Conservation (phyloP, 2,329 filamentous ascomycete species). For the Pseudogymnoascus sp. region DNA sequence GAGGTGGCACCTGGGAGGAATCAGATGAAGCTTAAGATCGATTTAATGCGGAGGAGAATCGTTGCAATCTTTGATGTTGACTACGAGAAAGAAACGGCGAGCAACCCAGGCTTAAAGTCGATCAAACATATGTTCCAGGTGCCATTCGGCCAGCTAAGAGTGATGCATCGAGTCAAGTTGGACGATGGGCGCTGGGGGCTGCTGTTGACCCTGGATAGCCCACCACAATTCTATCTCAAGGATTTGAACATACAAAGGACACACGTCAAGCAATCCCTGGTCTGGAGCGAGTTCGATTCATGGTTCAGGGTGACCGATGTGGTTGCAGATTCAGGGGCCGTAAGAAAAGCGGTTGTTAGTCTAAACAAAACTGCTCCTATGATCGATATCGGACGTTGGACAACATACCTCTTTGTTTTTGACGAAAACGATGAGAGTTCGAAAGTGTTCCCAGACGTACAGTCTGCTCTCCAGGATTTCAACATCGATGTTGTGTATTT, state of each 20-base stretch:
- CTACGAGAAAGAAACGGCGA: conserved; percentile 17
- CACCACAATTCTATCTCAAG: conserved; percentile 32
- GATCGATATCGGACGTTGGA: conserved; percentile 60
- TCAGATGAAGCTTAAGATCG: conserved; percentile 31
- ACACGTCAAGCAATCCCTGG: conserved; percentile 32
- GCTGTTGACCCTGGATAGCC: conserved; percentile 39
- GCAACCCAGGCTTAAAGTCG: conserved; percentile 14
- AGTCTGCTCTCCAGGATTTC: conserved; percentile 51
- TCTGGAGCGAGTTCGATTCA: conserved; percentile 47
- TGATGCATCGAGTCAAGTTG: conserved; percentile 32
- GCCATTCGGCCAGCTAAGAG: conserved; percentile 35
- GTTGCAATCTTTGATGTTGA: conserved; percentile 33
- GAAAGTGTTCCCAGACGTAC: conserved; percentile 20
- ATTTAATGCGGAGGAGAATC: conserved; percentile 33
- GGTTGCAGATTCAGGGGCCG: conserved; percentile 33
- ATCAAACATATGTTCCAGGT: conserved; percentile 29
- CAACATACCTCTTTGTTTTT: conserved; percentile 46
- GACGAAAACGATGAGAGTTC: conserved; percentile 29
- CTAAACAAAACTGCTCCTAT: conserved; percentile 40
- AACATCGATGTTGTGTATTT: conserved; percentile 51
- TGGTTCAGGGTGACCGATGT: conserved; percentile 60
- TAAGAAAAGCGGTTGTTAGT: conserved; percentile 32
- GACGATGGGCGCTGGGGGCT: conserved; percentile 31
- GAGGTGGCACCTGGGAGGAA: conserved; percentile 17
- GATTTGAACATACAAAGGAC: conserved; percentile 27